These are phyloP conservation scores for Ormosia emarginata DNA, from an alignment of 306 rosid genomes.

Conservation along the genomic window DNA sequence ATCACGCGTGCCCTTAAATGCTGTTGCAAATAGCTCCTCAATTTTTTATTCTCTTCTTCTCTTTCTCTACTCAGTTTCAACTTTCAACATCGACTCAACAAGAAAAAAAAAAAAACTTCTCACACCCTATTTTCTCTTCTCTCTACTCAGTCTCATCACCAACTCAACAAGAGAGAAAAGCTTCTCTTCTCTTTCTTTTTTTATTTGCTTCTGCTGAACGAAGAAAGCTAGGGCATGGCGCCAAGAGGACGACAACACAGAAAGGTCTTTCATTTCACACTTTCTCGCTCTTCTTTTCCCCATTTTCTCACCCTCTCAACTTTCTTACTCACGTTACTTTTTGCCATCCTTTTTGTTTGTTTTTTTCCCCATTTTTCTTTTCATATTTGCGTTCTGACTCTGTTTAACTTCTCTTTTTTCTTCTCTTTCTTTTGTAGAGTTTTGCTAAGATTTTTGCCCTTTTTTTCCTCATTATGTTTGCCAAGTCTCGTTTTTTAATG, in stretches of 20 bases:
- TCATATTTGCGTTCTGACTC: neutral
- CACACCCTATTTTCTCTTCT: too few relatives aligned
- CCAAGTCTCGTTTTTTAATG: neutral
- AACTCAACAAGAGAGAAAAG: neutral
- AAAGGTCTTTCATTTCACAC: constrained; percentile 17
- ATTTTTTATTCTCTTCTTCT: neutral
- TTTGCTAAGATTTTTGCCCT: neutral
- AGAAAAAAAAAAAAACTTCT: neutral
- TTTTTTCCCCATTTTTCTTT: neutral
- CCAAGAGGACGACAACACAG: constrained; percentile 1
- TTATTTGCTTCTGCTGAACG: neutral
- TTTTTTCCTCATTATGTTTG: neutral
- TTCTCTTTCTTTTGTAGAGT: neutral
- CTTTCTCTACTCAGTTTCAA: neutral
- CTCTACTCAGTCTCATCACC: neutral
- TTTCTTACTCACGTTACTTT: neutral
- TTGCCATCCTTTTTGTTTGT: neutral
- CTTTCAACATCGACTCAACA: neutral
- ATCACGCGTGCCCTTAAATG: neutral
- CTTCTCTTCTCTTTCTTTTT: neutral
- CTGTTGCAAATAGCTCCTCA: too few relatives aligned
- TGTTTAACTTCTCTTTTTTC: neutral
- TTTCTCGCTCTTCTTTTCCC: neutral
- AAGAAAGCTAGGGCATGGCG: constrained; percentile 13
- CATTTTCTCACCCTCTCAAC: neutral